A percentile compares a stretch with the other conserved stretches of the same genome.
Conservation (phyloP, 805 yeast genomes). For the Candida cerambycidarum region DNA sequence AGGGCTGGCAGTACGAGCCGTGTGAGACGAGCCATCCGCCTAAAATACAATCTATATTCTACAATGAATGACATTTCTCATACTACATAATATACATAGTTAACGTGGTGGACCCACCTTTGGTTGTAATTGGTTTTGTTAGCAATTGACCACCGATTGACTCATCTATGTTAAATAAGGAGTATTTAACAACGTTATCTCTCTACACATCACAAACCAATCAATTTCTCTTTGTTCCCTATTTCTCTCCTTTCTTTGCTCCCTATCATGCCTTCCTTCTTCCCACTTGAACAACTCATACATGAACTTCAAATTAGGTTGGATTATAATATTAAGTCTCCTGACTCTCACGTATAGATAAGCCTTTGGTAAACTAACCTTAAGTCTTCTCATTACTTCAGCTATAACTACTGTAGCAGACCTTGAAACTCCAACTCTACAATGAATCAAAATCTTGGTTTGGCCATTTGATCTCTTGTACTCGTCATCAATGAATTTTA, state of each 20-base stretch:
- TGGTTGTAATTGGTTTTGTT: no score
- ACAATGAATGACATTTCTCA: conserved; percentile 4
- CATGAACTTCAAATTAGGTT: conserved; percentile 89
- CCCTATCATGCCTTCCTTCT: no score
- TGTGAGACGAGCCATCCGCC: no score
- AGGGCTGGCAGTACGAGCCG: no score
- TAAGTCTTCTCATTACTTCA: conserved; percentile 80
- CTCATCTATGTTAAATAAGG: conserved; percentile 51
- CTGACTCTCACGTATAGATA: conserved; percentile 87
- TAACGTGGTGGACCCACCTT: no score
- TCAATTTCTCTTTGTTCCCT: conserved; percentile 56
- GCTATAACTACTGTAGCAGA: conserved; percentile 96
- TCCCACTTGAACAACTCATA: conserved; percentile 73
- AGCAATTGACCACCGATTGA: no score
- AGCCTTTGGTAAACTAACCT: conserved; percentile 70
- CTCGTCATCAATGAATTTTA: conserved; percentile 58
- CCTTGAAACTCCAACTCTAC: conserved; percentile 93
- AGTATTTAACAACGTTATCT: conserved; percentile 73
- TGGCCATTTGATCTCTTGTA: conserved; percentile 23
- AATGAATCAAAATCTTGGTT: conserved; percentile 65
- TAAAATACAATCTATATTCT: no score
- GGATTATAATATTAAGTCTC: conserved; percentile 87
- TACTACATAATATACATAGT: background rate
- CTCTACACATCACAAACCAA: conserved; percentile 86
- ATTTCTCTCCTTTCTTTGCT: conserved; percentile 32